Conservation (phyloP, 2,329 filamentous ascomycete genomes). For the Cordyceps javanica region DNA sequence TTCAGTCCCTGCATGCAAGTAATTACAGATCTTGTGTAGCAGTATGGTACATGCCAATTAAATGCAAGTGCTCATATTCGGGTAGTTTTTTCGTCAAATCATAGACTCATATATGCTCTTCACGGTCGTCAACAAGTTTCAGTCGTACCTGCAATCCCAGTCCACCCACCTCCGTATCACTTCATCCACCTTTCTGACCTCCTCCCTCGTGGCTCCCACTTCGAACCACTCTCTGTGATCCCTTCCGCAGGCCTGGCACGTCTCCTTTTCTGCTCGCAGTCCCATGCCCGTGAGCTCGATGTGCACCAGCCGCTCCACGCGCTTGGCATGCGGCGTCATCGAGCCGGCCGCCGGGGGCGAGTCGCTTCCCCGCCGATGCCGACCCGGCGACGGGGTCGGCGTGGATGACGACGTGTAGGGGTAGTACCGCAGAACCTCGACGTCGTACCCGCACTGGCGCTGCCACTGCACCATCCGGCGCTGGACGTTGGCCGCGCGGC, state of each 20-base stretch:
- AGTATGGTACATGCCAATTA: background rate
- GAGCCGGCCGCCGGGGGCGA: slow-evolving; percentile 38
- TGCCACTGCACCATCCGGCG: slow-evolving; percentile 89
- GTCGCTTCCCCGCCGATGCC: slow-evolving; percentile 11
- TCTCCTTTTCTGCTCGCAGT: slow-evolving; percentile 44
- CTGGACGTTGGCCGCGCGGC: slow-evolving; percentile 74
- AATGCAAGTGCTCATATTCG: too few relatives aligned
- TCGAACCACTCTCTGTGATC: slow-evolving; percentile 96
- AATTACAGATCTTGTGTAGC: too few relatives aligned
- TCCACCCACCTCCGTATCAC: slow-evolving; percentile 78
- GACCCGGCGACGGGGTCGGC: background rate
- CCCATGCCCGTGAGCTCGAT: slow-evolving; percentile 69
- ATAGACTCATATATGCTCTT: background rate
- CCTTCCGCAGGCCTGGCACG: slow-evolving; percentile 72
- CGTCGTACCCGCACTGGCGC: slow-evolving; percentile 82
- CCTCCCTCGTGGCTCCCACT: slow-evolving; percentile 66
- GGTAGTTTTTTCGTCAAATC: too few relatives aligned
- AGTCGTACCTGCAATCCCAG: slow-evolving; percentile 51
- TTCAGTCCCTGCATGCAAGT: too few relatives aligned
- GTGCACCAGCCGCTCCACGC: slow-evolving; percentile 85
- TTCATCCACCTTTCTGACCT: slow-evolving; percentile 59
- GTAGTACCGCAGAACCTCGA: slow-evolving; percentile 86
- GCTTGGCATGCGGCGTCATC: slow-evolving; percentile 79
- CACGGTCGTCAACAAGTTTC: background rate
- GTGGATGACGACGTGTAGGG: slow-evolving; percentile 49